Conservation (phyloP, 2,329 filamentous ascomycete species). For the Anisogramma anomala region DNA sequence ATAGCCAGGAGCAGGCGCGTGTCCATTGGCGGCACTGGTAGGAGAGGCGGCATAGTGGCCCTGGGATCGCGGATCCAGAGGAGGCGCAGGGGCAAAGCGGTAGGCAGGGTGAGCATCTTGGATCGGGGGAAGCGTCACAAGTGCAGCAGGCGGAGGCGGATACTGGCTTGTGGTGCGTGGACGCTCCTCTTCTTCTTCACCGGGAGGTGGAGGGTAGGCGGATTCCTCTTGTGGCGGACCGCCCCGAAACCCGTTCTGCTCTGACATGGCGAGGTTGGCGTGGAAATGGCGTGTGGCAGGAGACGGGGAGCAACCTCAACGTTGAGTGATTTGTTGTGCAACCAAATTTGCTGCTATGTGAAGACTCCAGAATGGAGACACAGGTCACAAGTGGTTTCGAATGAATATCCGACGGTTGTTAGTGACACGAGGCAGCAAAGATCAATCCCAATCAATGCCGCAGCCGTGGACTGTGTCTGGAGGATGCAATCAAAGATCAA, state of each 20-base stretch:
- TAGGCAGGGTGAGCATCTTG: constrained; percentile 31
- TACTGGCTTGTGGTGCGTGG: constrained; percentile 21
- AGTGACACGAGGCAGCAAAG: background rate
- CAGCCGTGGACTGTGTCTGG: too few relatives aligned
- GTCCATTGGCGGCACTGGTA: constrained; percentile 32
- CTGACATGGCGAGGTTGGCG: constrained; percentile 25
- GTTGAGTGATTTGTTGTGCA: background rate
- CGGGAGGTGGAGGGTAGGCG: constrained; percentile 31
- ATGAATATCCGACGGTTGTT: background rate
- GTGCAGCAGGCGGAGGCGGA: constrained; percentile 27
- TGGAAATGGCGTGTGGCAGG: background rate
- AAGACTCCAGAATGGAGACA: constrained; percentile 1
- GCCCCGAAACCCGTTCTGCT: constrained; percentile 26
- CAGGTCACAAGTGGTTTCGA: background rate
- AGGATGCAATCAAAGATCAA: too few relatives aligned
- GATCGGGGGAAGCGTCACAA: constrained; percentile 39
- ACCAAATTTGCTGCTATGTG: background rate
- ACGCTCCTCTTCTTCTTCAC: constrained; percentile 31
- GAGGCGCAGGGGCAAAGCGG: constrained; percentile 21
- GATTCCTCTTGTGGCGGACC: constrained; percentile 27
- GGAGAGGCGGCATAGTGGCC: constrained; percentile 17
- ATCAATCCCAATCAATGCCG: background rate
- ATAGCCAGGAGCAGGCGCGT: constrained; percentile 25
- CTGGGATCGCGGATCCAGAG: constrained; percentile 23
- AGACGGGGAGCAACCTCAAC: background rate